Conservation (phyloP, 495 filamentous ascomycete genomes). For the Aspergillus affinis region DNA sequence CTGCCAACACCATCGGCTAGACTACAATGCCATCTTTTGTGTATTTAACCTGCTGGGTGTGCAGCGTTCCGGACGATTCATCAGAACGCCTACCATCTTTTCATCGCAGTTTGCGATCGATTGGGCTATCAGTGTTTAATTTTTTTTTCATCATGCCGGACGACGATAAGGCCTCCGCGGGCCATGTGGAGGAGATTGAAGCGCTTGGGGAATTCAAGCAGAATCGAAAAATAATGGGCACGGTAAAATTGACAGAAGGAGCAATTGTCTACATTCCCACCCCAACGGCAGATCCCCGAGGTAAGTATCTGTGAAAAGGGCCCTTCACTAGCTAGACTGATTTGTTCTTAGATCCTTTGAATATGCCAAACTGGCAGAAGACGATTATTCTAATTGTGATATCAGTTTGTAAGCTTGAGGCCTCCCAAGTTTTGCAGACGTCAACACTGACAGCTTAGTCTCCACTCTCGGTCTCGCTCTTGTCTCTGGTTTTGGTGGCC, state of each 20-base stretch:
- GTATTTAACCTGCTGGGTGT: too few species aligned
- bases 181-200: constrained; percentile 27
- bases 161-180: constrained; percentile 8
- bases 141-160: background rate
- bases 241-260: constrained; percentile 30
- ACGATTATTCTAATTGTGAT: constrained; percentile 24
- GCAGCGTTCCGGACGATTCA: too few species aligned
- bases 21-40: too few species aligned
- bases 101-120: background rate
- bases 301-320: constrained; percentile 1
- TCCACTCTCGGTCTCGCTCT: constrained; percentile 28
- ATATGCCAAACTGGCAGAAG: constrained; percentile 31
- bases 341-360: constrained; percentile 25
- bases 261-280: constrained; percentile 32
- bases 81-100: background rate
- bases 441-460: constrained; percentile 12
- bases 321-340: background rate
- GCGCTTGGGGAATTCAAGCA: background rate
- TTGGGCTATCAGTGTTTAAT: background rate
- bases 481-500: constrained; percentile 31
- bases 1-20: too few species aligned
- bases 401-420: constrained; percentile 22
- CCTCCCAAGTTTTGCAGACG: background rate
- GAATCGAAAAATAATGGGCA: constrained; percentile 26
- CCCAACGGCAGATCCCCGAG: constrained; percentile 30